Evolutionary conservation across 1,284 basidiomycete species (phyloP), one percentile per base, ranked within the genome.

Genomic region (Ceratobasidium sp.): DNA sequence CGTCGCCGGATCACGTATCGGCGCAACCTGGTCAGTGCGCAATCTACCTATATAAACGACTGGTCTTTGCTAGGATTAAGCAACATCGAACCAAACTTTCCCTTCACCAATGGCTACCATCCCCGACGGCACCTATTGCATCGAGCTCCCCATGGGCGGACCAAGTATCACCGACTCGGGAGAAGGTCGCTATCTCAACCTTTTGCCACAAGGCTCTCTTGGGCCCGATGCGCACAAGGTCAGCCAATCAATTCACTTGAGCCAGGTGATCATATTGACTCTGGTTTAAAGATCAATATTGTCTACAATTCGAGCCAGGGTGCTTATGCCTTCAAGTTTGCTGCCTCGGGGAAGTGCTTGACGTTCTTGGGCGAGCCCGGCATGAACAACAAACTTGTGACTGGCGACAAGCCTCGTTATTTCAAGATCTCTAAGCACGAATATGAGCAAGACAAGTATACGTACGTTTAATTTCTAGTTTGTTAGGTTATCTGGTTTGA

Each of bases 391-490:
- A 63, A 63, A 23, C 44, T 63, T 14, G 3, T 63, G 1, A 14
- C 43, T 26, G 61, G 61, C 4, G 61, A 63, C 26, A 63, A 63
- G 28, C 61, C 61, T 28, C 61, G 61, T 14, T 63, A 63, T 16
- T 63, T 63, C 26, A 47, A 47, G 26, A 63, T 63, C 21, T 21
- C 5, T 8, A 8, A 47, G 16, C 61, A 63, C n/a, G 43, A 63
- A 43, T 49, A 47, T 18, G n/a, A 63, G 7, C 23, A 26, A 11
- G 61, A 63, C 23, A 14, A n/a, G 18, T 47, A 28, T n/a, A n/a
- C n/a, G 61, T 63, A 41, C 30, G 61, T 26, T 43, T 16, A n/a
- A n/a, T n/a, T n/a, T n/a, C n/a, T n/a, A n/a, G n/a, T n/a, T n/a
- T n/a, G n/a, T n/a, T n/a, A n/a, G n/a, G n/a, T n/a, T n/a, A n/a